These are phyloP conservation scores for Ascobolus immersus DNA, from an alignment of 495 filamentous ascomycete species.

Conservation along the genomic window DNA sequence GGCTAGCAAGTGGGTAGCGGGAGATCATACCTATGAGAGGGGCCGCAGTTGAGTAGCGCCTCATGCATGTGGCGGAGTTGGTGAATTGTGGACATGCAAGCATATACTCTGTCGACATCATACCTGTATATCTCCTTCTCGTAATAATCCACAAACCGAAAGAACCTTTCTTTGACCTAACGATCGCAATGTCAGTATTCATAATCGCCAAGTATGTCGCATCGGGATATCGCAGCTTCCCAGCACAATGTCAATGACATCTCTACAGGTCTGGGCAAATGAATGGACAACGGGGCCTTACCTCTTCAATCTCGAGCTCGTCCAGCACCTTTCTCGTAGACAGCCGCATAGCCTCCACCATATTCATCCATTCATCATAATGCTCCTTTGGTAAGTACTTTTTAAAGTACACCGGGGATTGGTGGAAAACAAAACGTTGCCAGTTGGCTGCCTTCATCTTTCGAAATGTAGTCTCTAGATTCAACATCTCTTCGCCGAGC, in stretches of 20 bases:
- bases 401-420: slow-evolving; percentile 3
- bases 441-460: slow-evolving; percentile 6
- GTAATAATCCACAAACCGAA: slow-evolving; percentile 3
- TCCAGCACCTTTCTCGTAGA: background rate
- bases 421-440: slow-evolving; percentile 2
- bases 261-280: too few relatives aligned
- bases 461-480: slow-evolving; percentile 1
- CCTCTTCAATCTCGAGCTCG: background rate
- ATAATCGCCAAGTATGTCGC: too few relatives aligned
- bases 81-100: slow-evolving; percentile 4
- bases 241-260: too few relatives aligned
- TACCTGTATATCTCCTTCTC: slow-evolving; percentile 1
- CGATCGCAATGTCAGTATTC: too few relatives aligned
- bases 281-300: too few relatives aligned
- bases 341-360: slow-evolving; percentile 3
- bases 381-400: slow-evolving; percentile 1
- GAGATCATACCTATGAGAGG: too few relatives aligned
- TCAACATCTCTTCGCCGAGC: slow-evolving; percentile 1
- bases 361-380: slow-evolving; percentile 2
- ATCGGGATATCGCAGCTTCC: too few relatives aligned
- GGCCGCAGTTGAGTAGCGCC: background rate
- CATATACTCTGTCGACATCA: background rate
- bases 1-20: too few relatives aligned
- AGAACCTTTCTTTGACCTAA: background rate
- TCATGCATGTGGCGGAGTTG: slow-evolving; percentile 3